Base-by-base conservation (phyloP, 2,329 filamentous ascomycete genomes). In the Colletotrichum tamarilloi region DNA sequence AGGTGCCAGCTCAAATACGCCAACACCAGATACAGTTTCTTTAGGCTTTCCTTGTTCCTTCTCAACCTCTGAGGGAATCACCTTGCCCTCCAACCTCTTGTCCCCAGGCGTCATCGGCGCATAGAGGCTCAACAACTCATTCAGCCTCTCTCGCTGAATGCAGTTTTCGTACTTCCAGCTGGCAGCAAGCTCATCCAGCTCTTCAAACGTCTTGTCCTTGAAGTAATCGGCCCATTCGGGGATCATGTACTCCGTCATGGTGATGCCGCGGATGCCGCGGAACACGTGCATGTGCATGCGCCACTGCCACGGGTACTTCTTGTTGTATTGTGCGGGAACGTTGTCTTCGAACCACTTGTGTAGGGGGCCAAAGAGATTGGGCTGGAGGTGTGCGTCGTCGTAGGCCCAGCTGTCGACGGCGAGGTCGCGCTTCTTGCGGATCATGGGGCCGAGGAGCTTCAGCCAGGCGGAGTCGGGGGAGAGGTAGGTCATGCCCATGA, bases 361-460 rank as follows among this genome's bases (percentile, higher is more conserved):
- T 9, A 78, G 28, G 9, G 76, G 76, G 1, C 69, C 71, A 26
- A 78, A 73, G 28, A 77, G 75, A 11, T 69, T 73, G 8, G 75
- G 71, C 32, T 77, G 76, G 3, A 78, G 81, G 73, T 88, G 85
- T 22, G 68, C 75, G 75, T 78, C 74, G 68, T 82, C 77, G 78
- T 80, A 32, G 56, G 87, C 88, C 88, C 88, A 90, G 16, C 83
- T 84, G 76, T 90, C 88, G 3, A 90, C 80, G 62, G 87, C 85
- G 19, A 89, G 80, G 0, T 78, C 76, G 22, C 84, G 82, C 78
- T 91, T 90, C 80, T 89, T 90, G 57, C 85, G 84, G 2, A 90
- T 78, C 75, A 90, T 88, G 0, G 85, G 84, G 28, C 82, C 77
- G 57, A 90, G 84, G 1, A 85, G 84, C 49, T 81, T 82, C 75